Conservation (phyloP, 106 monocot genomes). For the Dioscorea alata region DNA sequence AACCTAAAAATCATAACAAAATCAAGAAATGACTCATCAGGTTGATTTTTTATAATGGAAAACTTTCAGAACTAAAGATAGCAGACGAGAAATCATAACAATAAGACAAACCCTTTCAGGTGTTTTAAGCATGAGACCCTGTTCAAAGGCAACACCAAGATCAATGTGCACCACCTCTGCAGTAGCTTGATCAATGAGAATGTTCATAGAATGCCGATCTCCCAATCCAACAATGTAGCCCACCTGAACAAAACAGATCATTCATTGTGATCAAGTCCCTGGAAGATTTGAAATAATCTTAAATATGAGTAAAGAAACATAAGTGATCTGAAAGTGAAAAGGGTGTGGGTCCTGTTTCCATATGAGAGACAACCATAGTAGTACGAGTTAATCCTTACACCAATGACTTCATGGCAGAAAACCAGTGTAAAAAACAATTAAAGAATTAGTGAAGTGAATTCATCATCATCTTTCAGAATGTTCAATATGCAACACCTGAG, state of each 20-base stretch:
- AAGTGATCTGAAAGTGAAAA: too few species aligned
- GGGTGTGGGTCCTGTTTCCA: too few species aligned
- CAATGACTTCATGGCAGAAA: too few species aligned
- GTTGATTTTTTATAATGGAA: neutral
- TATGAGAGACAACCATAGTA: too few species aligned
- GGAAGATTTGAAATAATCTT: too few species aligned
- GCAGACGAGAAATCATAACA: neutral
- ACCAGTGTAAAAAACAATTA: too few species aligned
- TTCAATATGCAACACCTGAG: too few species aligned
- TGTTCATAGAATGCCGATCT: constrained; percentile 98
- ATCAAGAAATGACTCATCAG: neutral
- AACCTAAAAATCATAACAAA: constrained; percentile 36
- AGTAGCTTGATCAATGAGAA: constrained; percentile 93
- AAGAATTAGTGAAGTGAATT: too few species aligned
- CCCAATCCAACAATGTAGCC: constrained; percentile 98
- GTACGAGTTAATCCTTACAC: too few species aligned
- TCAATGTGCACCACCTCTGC: constrained; percentile 98
- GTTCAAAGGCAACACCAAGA: constrained; percentile 99
- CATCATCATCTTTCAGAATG: too few species aligned
- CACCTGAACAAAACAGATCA: constrained; percentile 41
- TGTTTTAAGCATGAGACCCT: constrained; percentile 99
- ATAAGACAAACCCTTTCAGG: constrained; percentile 76
- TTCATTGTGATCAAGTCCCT: too few species aligned
- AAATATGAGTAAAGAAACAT: too few species aligned
- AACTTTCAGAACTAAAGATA: neutral